A percentile compares a stretch with the other conserved stretches of the same genome.
These are phyloP conservation scores for Calonectria hawksworthii DNA, from an alignment of 2,329 filamentous ascomycete species.

Conservation along the genomic window DNA sequence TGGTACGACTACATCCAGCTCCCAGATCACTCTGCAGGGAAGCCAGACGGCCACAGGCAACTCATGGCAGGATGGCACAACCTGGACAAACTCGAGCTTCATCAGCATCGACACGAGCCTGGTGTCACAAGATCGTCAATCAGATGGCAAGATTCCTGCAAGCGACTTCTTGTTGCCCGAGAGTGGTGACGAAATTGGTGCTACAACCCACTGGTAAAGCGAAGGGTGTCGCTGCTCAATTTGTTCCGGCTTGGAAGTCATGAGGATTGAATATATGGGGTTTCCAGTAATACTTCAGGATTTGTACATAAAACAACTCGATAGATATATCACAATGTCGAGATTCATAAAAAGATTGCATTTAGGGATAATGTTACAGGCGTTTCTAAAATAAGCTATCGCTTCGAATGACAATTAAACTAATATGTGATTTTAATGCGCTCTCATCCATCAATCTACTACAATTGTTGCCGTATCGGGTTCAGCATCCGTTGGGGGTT, in stretches of 20 bases:
- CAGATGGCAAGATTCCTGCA: constrained; percentile 54
- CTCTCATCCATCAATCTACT: not conserved
- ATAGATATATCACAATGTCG: too few relatives aligned
- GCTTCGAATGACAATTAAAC: not conserved
- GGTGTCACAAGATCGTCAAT: constrained; percentile 52
- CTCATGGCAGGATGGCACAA: constrained; percentile 56
- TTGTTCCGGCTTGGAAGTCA: too few relatives aligned
- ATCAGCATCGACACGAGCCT: constrained; percentile 50
- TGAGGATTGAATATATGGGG: too few relatives aligned
- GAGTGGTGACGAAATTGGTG: constrained; percentile 36
- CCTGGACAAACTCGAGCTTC: constrained; percentile 55
- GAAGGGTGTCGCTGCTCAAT: too few relatives aligned
- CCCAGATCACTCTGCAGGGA: constrained; percentile 44
- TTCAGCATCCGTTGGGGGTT: too few relatives aligned
- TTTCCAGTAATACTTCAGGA: too few relatives aligned
- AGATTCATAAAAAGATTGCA: too few relatives aligned
- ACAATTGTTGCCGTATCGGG: not conserved
- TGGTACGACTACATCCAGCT: constrained; percentile 42
- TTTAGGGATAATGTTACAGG: too few relatives aligned
- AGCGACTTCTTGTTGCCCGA: constrained; percentile 57
- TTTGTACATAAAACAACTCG: too few relatives aligned
- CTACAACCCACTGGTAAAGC: constrained; percentile 28
- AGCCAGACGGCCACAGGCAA: constrained; percentile 52
- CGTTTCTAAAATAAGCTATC: too few relatives aligned
- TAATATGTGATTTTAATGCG: not conserved